phyloP scores from a whole-genome alignment of 2,329 filamentous ascomycete species.

The Sarocladiaceae sp. region DNA sequence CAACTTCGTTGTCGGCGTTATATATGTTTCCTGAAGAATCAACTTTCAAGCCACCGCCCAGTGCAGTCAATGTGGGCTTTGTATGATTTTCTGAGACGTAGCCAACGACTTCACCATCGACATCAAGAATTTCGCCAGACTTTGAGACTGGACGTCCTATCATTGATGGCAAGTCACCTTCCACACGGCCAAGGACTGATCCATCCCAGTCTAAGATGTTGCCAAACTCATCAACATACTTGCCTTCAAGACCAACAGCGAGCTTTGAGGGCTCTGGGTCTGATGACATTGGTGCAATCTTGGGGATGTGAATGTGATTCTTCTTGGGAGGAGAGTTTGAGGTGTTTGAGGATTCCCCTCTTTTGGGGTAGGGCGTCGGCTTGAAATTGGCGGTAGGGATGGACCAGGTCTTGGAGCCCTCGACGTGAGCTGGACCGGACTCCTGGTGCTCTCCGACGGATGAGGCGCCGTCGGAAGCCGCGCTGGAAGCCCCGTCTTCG shows the following conservation, averaged over 20 bases:
- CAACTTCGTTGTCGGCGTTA: slow-evolving; percentile 50
- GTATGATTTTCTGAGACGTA: slow-evolving; percentile 60
- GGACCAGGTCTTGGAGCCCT: slow-evolving; percentile 2
- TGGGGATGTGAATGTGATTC: slow-evolving; percentile 20
- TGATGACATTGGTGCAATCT: slow-evolving; percentile 31
- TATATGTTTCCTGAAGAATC: slow-evolving; percentile 55
- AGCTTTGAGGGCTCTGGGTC: slow-evolving; percentile 22
- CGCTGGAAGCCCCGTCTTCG: neutral
- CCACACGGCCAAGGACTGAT: slow-evolving; percentile 46
- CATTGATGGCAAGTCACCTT: slow-evolving; percentile 52
- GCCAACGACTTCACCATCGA: slow-evolving; percentile 75
- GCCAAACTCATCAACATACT: slow-evolving; percentile 49
- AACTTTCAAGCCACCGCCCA: slow-evolving; percentile 49
- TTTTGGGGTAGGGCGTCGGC: neutral
- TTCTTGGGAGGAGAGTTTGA: too few relatives aligned
- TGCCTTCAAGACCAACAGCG: slow-evolving; percentile 40
- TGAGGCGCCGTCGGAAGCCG: neutral
- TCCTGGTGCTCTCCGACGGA: slow-evolving; percentile 1
- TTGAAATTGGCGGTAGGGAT: slow-evolving; percentile 9
- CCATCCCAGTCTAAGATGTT: slow-evolving; percentile 48
- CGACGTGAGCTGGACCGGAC: slow-evolving; percentile 2
- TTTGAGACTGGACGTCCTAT: slow-evolving; percentile 42
- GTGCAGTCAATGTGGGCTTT: slow-evolving; percentile 46
- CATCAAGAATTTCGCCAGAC: slow-evolving; percentile 58
- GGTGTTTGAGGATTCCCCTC: neutral